Conservation (phyloP, 164 flowering plant species). For the Aristolochia fimbriata region DNA sequence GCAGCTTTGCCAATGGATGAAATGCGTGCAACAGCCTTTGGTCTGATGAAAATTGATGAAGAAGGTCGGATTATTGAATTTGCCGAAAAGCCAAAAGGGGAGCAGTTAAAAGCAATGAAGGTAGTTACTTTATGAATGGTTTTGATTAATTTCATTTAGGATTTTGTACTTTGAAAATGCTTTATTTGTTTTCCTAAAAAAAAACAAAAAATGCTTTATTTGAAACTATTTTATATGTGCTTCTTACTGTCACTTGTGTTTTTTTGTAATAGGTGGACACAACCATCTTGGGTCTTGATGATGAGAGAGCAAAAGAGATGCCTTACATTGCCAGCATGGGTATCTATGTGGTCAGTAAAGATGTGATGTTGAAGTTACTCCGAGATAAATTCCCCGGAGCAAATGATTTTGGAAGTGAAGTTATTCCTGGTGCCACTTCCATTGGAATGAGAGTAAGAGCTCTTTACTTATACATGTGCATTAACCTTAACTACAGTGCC, state of each 20-base stretch:
- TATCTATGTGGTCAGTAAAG: conserved; percentile 91
- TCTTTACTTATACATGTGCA: neutral
- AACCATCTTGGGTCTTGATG: conserved; percentile 79
- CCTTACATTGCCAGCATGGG: conserved; percentile 98
- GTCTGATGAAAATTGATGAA: conserved; percentile 87
- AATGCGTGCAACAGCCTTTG: conserved; percentile 77
- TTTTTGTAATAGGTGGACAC: conserved; percentile 52
- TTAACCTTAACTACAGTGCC: too few species aligned
- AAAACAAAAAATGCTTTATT: neutral
- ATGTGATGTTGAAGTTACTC: conserved; percentile 76
- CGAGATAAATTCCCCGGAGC: conserved; percentile 85
- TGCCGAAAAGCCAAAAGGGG: conserved; percentile 85
- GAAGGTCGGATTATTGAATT: conserved; percentile 83
- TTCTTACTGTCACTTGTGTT: neutral
- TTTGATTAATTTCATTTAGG: neutral
- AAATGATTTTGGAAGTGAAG: conserved; percentile 98
- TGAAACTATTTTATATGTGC: neutral
- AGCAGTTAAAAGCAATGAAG: conserved; percentile 77
- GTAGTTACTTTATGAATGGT: conserved; percentile 13
- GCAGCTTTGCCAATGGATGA: conserved; percentile 94
- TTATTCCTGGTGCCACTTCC: conserved; percentile 92
- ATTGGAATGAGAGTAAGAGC: conserved; percentile 70
- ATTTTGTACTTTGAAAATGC: neutral
- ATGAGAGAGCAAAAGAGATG: conserved; percentile 89
- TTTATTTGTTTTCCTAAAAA: too few species aligned